A percentile compares a stretch with the other conserved stretches of the same genome.
Evolutionary conservation across 805 yeast genomes (phyloP).

Genomic region (Tanozyma kutaoensis): DNA sequence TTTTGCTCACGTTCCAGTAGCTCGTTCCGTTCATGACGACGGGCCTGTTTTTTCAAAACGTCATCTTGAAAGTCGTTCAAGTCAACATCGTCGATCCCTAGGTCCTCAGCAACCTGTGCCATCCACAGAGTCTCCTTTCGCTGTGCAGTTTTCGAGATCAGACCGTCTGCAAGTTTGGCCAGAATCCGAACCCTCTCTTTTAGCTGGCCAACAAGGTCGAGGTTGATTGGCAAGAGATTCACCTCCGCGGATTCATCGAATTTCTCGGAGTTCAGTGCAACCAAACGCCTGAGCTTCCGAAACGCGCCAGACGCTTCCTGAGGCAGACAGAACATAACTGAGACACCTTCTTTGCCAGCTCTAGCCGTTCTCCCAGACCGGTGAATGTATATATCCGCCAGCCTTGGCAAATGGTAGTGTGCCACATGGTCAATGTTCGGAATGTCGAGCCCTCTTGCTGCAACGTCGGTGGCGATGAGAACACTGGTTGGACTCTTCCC

Average conservation of each 20-base stretch:
- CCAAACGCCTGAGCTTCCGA: constrained; percentile 51
- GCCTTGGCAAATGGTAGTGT: constrained; percentile 88
- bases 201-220: constrained; percentile 56
- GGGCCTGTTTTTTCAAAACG: constrained; percentile 46
- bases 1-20: constrained; percentile 37
- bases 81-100: constrained; percentile 69
- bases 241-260: constrained; percentile 35
- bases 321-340: constrained; percentile 85
- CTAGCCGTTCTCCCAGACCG: constrained; percentile 98
- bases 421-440: constrained; percentile 85
- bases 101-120: constrained; percentile 81
- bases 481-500: constrained; percentile 35
- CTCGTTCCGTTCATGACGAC: constrained; percentile 25
- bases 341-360: constrained; percentile 90
- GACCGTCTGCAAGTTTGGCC: constrained; percentile 62
- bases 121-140: constrained; percentile 72
- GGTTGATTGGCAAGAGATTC: constrained; percentile 63
- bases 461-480: constrained; percentile 90
- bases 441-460: constrained; percentile 95
- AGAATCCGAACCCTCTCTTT: constrained; percentile 60
- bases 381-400: constrained; percentile 91
- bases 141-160: constrained; percentile 42
- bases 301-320: constrained; percentile 87
- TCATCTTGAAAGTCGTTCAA: constrained; percentile 54
- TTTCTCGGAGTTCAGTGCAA: constrained; percentile 22